Conservation (phyloP, 305 asterid species). For the Ilex paraguariensis region DNA sequence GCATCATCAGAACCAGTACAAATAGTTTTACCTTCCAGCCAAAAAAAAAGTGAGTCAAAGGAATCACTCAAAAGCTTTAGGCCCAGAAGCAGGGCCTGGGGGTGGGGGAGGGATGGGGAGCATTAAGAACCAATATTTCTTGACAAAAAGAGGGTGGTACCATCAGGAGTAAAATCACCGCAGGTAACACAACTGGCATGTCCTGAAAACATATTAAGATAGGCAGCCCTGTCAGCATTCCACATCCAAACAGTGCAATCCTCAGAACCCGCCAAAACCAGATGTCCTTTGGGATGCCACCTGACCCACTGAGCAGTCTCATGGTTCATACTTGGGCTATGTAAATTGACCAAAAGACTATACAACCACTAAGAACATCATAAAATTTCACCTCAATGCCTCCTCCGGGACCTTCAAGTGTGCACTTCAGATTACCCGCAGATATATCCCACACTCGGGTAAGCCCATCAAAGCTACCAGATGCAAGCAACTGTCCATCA, state of each 20-base stretch:
- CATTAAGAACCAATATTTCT: conserved; percentile 2
- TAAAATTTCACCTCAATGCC: conserved; percentile 68
- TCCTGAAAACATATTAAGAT: conserved; percentile 51
- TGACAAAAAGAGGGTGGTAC: conserved; percentile 30
- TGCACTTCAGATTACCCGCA: conserved; percentile 43
- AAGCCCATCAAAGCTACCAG: conserved; percentile 79
- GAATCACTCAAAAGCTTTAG: not conserved
- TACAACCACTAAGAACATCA: not conserved
- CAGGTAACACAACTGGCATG: conserved; percentile 74
- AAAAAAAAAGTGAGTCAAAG: conserved; percentile 7
- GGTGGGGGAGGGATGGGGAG: no score
- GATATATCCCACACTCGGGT: conserved; percentile 69
- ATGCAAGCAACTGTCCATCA: conserved; percentile 77
- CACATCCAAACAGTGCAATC: conserved; percentile 80
- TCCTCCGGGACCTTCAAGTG: conserved; percentile 72
- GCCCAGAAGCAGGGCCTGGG: no score
- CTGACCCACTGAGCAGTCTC: conserved; percentile 61
- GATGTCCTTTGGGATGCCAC: conserved; percentile 89
- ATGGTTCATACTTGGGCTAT: not conserved
- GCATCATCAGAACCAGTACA: conserved; percentile 93
- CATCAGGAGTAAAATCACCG: conserved; percentile 92
- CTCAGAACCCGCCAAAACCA: conserved; percentile 83
- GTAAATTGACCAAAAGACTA: not conserved
- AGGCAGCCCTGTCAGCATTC: conserved; percentile 67
- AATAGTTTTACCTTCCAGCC: conserved; percentile 50